A percentile compares a stretch with the other conserved stretches of the same genome.
These are phyloP conservation scores for Vachellia pachyceras DNA, from an alignment of 306 rosid genomes.

Conservation along the genomic window DNA sequence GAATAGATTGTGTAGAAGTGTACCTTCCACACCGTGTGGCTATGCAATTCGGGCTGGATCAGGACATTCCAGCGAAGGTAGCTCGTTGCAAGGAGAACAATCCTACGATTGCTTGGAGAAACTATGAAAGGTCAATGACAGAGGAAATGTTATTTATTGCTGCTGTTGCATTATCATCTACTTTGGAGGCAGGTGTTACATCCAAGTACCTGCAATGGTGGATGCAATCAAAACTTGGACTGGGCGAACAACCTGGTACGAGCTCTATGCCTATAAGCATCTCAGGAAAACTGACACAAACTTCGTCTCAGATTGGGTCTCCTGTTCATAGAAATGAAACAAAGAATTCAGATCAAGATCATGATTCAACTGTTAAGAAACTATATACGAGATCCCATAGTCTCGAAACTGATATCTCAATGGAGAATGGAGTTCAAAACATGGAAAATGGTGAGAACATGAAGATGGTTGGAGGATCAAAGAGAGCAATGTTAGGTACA, in stretches of 20 bases:
- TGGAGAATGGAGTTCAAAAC: not conserved
- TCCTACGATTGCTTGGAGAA: constrained; percentile 20
- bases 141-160: constrained; percentile 23
- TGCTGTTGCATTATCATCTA: constrained; percentile 26
- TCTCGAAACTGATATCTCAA: not conserved
- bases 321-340: no score
- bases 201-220: constrained; percentile 18
- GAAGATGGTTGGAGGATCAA: not conserved
- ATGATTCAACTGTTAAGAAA: not conserved
- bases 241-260: no score
- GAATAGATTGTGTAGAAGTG: constrained; percentile 39
- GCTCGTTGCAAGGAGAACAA: not conserved
- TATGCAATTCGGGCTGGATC: constrained; percentile 74
- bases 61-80: constrained; percentile 53
- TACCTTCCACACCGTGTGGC: constrained; percentile 64
- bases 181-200: constrained; percentile 38
- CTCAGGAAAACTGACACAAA: not conserved
- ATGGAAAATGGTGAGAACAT: not conserved
- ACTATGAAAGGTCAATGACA: constrained; percentile 15
- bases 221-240: constrained; percentile 9
- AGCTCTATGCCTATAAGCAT: no score
- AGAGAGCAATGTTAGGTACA: not conserved
- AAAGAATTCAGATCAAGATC: not conserved
- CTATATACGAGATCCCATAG: not conserved
- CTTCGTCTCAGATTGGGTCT: not conserved